Conservation (phyloP, 495 filamentous ascomycete genomes). For the Jackrogersella multiformis region DNA sequence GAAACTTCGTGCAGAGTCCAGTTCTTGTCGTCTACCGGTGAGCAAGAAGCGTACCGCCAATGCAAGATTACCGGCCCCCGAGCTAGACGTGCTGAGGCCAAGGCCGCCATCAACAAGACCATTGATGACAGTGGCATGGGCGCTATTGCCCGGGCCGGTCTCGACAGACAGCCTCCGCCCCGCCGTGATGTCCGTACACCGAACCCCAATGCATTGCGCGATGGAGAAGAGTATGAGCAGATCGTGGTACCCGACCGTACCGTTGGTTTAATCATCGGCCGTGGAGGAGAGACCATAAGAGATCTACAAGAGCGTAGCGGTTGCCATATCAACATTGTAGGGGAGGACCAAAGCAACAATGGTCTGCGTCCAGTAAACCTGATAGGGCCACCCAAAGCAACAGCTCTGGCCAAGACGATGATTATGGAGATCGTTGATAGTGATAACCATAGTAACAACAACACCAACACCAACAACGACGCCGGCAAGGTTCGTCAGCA, state of each 20-base stretch:
- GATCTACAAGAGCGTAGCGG: conserved; percentile 87
- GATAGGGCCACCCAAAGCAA: conserved; percentile 73
- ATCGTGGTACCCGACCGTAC: conserved; percentile 93
- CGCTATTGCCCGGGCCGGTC: conserved; percentile 52
- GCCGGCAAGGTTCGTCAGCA: conserved; percentile 19
- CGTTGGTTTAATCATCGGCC: conserved; percentile 84
- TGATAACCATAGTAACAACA: conserved; percentile 69
- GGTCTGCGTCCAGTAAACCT: conserved; percentile 85
- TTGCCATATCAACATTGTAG: conserved; percentile 89
- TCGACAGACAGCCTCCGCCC: conserved; percentile 41
- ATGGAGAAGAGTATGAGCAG: conserved; percentile 77
- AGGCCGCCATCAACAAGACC: conserved; percentile 77
- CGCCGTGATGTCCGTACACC: conserved; percentile 39
- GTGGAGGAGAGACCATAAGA: conserved; percentile 86
- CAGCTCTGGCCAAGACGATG: conserved; percentile 74
- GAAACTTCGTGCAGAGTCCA: conserved; percentile 81
- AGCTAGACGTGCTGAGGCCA: conserved; percentile 72
- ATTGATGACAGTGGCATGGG: conserved; percentile 83
- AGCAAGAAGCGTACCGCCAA: conserved; percentile 71
- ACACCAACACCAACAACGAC: conserved; percentile 45
- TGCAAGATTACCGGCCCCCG: conserved; percentile 80
- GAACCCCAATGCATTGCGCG: conserved; percentile 60
- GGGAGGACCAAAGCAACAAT: conserved; percentile 84
- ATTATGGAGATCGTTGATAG: conserved; percentile 91
- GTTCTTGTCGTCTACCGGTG: conserved; percentile 75